Percentiles rank a stretch among this genome's conserved stretches.
These are phyloP conservation scores for Chrysoporthe deuterocubensis DNA, from an alignment of 2,329 filamentous ascomycete genomes.

Conservation along the genomic window DNA sequence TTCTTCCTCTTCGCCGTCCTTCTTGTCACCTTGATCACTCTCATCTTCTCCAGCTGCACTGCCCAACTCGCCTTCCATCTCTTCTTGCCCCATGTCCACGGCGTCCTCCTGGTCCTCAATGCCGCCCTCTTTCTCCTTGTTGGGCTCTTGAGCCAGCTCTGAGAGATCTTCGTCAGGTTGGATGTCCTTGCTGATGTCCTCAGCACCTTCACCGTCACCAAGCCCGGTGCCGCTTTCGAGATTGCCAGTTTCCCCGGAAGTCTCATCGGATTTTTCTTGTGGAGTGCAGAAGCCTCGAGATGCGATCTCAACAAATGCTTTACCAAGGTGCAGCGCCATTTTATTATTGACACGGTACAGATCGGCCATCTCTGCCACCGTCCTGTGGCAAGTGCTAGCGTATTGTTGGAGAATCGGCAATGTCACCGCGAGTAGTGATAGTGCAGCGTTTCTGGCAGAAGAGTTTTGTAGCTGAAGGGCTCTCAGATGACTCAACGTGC, in stretches of 20 bases:
- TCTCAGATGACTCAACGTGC: constrained; percentile 44
- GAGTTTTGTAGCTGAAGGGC: constrained; percentile 44
- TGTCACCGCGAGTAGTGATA: constrained; percentile 63
- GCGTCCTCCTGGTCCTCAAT: constrained; percentile 83
- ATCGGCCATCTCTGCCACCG: constrained; percentile 61
- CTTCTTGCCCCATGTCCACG: constrained; percentile 90
- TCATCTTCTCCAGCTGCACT: constrained; percentile 65
- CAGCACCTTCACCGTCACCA: constrained; percentile 90
- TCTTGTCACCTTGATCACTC: constrained; percentile 63
- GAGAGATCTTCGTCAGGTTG: constrained; percentile 90
- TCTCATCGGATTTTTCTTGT: constrained; percentile 75
- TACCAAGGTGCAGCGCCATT: constrained; percentile 75
- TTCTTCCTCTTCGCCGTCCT: constrained; percentile 66
- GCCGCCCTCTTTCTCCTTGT: constrained; percentile 65
- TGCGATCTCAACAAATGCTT: constrained; percentile 77
- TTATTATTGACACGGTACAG: constrained; percentile 74
- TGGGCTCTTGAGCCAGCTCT: constrained; percentile 85
- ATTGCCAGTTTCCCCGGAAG: constrained; percentile 73
- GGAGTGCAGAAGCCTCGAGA: constrained; percentile 91
- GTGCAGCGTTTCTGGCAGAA: constrained; percentile 48
- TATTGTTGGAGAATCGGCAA: constrained; percentile 79
- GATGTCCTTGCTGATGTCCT: constrained; percentile 98
- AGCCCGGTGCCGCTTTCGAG: constrained; percentile 91
- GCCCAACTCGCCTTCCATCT: constrained; percentile 84
- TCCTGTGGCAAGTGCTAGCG: constrained; percentile 59